Percentiles rank a stretch among this genome's conserved stretches.
phyloP scores from a whole-genome alignment of 192 early-diverging fungal species.

The Rhizoclosmatium sp. region DNA sequence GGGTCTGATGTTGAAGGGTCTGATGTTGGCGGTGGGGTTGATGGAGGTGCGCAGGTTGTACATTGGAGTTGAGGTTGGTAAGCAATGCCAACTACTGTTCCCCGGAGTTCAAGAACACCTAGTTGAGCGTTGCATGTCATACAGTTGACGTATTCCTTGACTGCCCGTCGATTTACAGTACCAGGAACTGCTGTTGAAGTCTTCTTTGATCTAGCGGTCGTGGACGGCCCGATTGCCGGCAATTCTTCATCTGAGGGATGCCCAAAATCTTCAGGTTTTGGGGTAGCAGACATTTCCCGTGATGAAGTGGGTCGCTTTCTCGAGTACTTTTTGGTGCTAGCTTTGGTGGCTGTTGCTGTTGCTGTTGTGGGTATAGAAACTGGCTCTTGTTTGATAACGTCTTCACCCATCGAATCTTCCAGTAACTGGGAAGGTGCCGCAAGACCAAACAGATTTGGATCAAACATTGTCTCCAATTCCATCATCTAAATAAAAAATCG shows the following conservation, averaged over 20 bases:
- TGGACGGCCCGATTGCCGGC: not conserved
- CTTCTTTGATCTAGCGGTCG: not conserved
- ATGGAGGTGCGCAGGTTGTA: not conserved
- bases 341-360: not conserved
- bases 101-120: not conserved
- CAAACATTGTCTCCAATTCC: not conserved
- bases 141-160: not conserved
- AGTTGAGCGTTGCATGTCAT: not conserved
- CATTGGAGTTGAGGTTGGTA: not conserved
- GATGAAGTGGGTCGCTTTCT: not conserved
- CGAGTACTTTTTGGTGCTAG: not conserved
- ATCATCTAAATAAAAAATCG: not conserved
- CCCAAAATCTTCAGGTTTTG: not conserved
- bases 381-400: not conserved
- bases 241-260: not conserved
- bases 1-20: not conserved
- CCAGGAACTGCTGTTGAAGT: not conserved
- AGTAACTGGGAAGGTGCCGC: no score
- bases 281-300: constrained; percentile 10
- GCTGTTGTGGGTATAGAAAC: not conserved
- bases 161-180: not conserved
- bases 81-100: not conserved
- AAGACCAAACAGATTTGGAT: no score
- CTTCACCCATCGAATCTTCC: no score
- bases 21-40: not conserved